Base-by-base conservation (phyloP, 2,329 filamentous ascomycete species). In the Ambrosiella xylebori region DNA sequence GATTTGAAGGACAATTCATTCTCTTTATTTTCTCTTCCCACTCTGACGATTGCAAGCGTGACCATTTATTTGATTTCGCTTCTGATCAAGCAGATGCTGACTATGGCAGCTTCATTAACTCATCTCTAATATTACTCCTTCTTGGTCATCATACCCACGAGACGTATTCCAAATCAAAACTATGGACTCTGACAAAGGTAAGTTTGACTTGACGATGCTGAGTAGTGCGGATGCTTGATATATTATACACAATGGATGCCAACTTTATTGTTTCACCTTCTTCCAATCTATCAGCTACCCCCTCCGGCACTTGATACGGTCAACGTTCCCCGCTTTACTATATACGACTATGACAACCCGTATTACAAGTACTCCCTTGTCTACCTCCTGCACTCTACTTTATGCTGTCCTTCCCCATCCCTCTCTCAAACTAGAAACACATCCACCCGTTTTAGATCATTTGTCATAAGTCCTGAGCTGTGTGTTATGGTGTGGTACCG, bases 341-440 rank as follows among this genome's bases (percentile, higher is more conserved):
- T 17, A 47, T 8, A 27, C 9, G 12, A n/a, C 15, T 49, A 49
- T 3, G 13, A 15, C 15, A 9, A 3, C 15, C 19, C 27, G 19
- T 8, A 35, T 51, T 51, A 51, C 47, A 51, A 27, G 47, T 51
- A 51, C 47, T 51, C 35, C 47, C 15, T 51, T 51, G 47, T 51
- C 47, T 51, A 15, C 35, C n/a, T 51, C 47, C 47, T 51, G 1
- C 36, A 55, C 35, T 55, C 53, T 13, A 11, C 15, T 36, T 51
- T 51, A 51, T 51, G 47, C 47, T 27, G 15, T 51, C 15, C 47
- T 27, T 36, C 3, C 7, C 27, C 1, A 36, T 35, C 47, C 47
- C 19, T 51, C 17, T 51, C 19, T 47, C 7, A 47, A 47, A 17
- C 44, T 47, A 47, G n/a, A 51, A 51, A 51, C 47, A 51, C 17